A percentile compares a stretch with the other conserved stretches of the same genome.
Conservation (phyloP, 2,329 filamentous ascomycete species). For the Pyricularia grisea region DNA sequence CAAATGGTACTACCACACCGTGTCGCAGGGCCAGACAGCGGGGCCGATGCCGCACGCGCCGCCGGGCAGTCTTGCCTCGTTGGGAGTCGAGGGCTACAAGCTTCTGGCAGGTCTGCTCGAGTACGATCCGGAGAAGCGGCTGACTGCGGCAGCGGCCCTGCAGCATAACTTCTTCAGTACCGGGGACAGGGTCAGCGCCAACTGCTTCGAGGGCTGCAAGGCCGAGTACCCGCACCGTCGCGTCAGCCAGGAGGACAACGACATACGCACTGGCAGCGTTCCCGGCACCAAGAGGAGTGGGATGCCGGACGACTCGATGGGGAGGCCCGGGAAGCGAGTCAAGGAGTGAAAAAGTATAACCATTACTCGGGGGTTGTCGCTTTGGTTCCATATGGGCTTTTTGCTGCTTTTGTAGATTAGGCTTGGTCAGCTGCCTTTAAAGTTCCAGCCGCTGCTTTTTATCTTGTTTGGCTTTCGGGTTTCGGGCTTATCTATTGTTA, state of each 20-base stretch:
- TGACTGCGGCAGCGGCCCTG: constrained; percentile 83
- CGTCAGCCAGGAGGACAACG: constrained; percentile 91
- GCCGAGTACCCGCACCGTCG: constrained; percentile 82
- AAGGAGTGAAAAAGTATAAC: constrained; percentile 36
- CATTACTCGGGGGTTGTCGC: background rate
- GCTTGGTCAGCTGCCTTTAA: background rate
- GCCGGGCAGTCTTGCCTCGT: constrained; percentile 42
- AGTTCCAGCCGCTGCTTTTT: background rate
- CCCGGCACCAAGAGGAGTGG: constrained; percentile 88
- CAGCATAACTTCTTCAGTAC: constrained; percentile 81
- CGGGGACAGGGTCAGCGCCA: constrained; percentile 62
- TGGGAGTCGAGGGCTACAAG: constrained; percentile 70
- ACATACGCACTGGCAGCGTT: constrained; percentile 82
- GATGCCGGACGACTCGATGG: constrained; percentile 69
- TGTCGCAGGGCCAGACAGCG: constrained; percentile 42
- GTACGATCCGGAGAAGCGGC: constrained; percentile 82
- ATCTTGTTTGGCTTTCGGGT: background rate
- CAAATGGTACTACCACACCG: constrained; percentile 68
- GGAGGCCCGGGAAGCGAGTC: constrained; percentile 50
- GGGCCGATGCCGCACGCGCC: constrained; percentile 33
- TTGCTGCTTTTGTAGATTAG: background rate
- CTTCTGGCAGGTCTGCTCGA: constrained; percentile 76
- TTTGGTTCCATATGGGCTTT: background rate
- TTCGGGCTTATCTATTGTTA: background rate
- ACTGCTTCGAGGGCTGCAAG: constrained; percentile 86